A percentile compares a stretch with the other conserved stretches of the same genome.
phyloP scores from a whole-genome alignment of 129 eudicot species.

The Oenanthe sinensis region DNA sequence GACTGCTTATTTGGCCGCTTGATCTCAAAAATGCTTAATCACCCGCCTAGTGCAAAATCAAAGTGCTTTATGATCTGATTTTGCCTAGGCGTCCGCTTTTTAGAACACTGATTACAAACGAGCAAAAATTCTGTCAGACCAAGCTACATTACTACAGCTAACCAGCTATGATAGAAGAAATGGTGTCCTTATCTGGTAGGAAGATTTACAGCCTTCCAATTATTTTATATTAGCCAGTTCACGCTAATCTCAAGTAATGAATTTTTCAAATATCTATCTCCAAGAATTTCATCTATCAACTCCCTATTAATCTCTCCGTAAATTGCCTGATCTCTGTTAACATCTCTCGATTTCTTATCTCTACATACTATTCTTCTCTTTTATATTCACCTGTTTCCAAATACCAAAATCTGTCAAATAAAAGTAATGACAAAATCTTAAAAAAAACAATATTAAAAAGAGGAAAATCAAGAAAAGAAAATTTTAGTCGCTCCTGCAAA shows the following conservation, averaged over 20 bases:
- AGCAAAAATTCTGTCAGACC: neutral
- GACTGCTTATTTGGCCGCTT: too few relatives aligned
- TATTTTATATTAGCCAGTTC: neutral
- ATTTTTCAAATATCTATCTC: neutral
- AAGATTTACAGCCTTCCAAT: neutral
- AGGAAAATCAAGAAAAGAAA: too few relatives aligned
- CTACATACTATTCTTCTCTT: neutral
- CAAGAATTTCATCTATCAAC: neutral
- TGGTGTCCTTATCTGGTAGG: neutral
- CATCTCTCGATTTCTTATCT: neutral
- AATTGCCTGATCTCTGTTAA: neutral
- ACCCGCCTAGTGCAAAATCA: too few relatives aligned
- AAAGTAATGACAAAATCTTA: neutral
- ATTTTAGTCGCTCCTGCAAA: neutral
- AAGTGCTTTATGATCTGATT: too few relatives aligned
- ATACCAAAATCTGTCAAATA: neutral
- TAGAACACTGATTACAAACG: neutral
- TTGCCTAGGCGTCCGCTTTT: too few relatives aligned
- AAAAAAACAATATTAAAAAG: neutral
- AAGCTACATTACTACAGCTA: neutral
- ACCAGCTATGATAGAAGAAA: neutral
- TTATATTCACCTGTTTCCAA: neutral
- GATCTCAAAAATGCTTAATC: too few relatives aligned
- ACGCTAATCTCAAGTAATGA: neutral
- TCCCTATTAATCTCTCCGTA: neutral